phyloP scores from a whole-genome alignment of 805 yeast genomes.

The Metahyphopichia silvanorum region DNA sequence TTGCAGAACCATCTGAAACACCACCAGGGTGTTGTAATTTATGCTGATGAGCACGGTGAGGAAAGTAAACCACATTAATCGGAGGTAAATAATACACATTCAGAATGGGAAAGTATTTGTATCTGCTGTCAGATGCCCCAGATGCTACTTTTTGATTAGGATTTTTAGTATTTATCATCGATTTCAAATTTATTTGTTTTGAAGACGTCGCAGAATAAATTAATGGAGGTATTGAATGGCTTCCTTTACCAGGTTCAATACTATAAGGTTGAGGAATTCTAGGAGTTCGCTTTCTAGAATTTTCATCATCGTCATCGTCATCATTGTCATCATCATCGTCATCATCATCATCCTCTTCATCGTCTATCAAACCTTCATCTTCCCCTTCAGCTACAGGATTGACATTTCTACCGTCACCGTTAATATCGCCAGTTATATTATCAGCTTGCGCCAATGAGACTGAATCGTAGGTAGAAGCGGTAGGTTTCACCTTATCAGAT shows the following conservation, averaged over 20 bases:
- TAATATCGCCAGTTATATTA: too few relatives aligned
- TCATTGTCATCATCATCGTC: conserved; percentile 6
- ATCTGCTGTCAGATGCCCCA: too few relatives aligned
- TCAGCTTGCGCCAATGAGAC: background rate
- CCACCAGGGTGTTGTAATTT: conserved; percentile 7
- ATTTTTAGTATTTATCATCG: conserved; percentile 3
- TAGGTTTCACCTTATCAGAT: too few relatives aligned
- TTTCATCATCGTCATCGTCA: conserved; percentile 3
- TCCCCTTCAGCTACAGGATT: conserved; percentile 5
- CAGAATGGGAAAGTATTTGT: conserved; percentile 51
- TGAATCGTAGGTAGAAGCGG: too few relatives aligned
- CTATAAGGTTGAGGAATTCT: conserved; percentile 4
- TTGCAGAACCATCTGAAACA: conserved; percentile 1
- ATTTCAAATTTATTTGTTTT: conserved; percentile 4
- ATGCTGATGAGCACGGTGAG: conserved; percentile 50
- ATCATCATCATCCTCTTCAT: conserved; percentile 9
- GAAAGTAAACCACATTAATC: conserved; percentile 52
- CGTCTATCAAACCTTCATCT: conserved; percentile 6
- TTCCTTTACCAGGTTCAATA: conserved; percentile 1
- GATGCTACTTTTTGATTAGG: too few relatives aligned
- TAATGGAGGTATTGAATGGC: conserved; percentile 5
- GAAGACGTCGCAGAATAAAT: conserved; percentile 5
- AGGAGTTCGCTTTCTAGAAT: background rate
- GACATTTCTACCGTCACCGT: conserved; percentile 1
- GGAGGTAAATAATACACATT: conserved; percentile 53